Evolutionary conservation across 805 yeast genomes (phyloP).

Genomic region (Ogataea pilisensis): DNA sequence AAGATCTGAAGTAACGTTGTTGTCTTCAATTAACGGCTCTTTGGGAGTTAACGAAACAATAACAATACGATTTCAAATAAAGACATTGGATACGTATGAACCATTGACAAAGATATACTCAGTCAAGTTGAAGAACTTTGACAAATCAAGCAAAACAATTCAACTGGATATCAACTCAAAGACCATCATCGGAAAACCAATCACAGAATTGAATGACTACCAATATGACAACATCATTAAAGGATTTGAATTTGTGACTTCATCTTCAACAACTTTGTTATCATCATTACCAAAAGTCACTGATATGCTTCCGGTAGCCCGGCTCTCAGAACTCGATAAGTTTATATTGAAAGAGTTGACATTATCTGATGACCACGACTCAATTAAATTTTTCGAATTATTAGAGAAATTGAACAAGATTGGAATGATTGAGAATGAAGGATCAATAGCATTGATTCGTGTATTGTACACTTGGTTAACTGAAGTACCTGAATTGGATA

Average conservation of each 20-base stretch:
- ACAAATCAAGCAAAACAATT: conserved; percentile 13
- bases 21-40: conserved; percentile 1
- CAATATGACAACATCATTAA: conserved; percentile 22
- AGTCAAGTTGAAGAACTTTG: conserved; percentile 11
- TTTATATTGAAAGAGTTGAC: conserved; percentile 17
- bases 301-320: conserved; percentile 6
- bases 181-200: conserved; percentile 36
- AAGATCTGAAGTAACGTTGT: conserved; percentile 14
- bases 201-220: conserved; percentile 21
- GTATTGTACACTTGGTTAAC: conserved; percentile 27
- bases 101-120: conserved; percentile 13
- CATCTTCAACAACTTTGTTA: conserved; percentile 9
- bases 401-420: conserved; percentile 14
- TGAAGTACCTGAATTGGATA: conserved; percentile 15
- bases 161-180: conserved; percentile 19
- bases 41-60: conserved; percentile 8
- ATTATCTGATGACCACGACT: neutral
- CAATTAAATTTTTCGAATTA: conserved; percentile 7
- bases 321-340: conserved; percentile 12
- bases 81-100: conserved; percentile 13
- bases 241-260: conserved; percentile 16
- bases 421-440: conserved; percentile 21
- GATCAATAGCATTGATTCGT: conserved; percentile 18
- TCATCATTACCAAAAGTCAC: conserved; percentile 7
- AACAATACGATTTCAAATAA: conserved; percentile 29